Conservation (phyloP, 176 grass and related monocot genomes). For the Canna indica region DNA sequence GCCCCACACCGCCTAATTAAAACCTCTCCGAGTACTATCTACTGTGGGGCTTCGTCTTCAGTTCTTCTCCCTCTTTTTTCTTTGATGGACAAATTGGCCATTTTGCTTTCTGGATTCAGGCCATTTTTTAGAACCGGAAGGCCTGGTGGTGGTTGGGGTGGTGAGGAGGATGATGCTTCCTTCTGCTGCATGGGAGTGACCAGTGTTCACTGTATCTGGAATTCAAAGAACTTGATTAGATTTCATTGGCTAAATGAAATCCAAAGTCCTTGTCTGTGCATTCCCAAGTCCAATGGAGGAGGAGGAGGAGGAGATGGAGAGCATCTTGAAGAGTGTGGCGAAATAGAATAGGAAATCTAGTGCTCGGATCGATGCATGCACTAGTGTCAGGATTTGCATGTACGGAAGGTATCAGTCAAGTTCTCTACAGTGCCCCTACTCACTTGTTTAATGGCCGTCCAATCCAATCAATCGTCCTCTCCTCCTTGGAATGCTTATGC, state of each 20-base stretch:
- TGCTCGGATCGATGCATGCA: conserved; percentile 4
- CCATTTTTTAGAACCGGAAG: no score
- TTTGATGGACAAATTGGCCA: no score
- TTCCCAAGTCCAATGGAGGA: not conserved
- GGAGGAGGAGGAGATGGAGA: no score
- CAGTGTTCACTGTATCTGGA: not conserved
- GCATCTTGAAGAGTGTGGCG: not conserved
- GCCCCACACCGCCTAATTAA: not conserved
- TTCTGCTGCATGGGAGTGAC: no score
- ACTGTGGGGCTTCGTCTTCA: no score
- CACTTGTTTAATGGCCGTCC: not conserved
- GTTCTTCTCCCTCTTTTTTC: not conserved
- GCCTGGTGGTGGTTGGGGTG: no score
- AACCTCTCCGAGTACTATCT: not conserved
- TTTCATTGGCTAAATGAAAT: no score
- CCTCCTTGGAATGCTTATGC: no score
- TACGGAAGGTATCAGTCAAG: conserved; percentile 14
- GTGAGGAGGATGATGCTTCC: no score
- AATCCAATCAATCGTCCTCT: not conserved
- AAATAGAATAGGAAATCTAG: not conserved
- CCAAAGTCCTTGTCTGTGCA: no score
- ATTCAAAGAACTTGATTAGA: not conserved
- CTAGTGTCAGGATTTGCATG: conserved; percentile 3
- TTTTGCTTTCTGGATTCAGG: no score
- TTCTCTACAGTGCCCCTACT: not conserved